Base-by-base conservation (phyloP, 257 asterid genomes). In the Henckelia pumila region DNA sequence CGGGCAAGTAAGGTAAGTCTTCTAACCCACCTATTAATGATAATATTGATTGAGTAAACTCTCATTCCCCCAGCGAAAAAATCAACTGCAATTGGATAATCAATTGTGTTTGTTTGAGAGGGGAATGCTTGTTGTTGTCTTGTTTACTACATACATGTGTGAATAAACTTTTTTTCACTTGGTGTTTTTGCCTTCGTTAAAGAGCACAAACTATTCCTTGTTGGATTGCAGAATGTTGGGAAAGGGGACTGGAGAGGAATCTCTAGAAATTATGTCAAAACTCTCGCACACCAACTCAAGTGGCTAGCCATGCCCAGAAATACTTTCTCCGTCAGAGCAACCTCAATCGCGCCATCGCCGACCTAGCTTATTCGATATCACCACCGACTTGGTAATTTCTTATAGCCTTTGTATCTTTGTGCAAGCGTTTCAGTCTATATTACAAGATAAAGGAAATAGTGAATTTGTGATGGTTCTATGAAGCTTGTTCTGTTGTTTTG, bases 261-360 rank as follows among this genome's bases (percentile, higher is more conserved):
- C 63, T 91, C 98, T 3, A 77, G 87, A 73, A 92, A 89, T 61
- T 92, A 81, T 37, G 96, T 92, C 56, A 92, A 87, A 73, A 85
- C 92, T n/a, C n/a, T 66, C 94, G 96, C 26, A 87, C 98, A 1
- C 95, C 98, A 25, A 92, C 98, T 2, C 98, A 91, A 78, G 98
- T 91, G 1, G 98, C 98, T 2, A 91, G 98, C 73, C 98, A 91
- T 76, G 96, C 96, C 67, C 98, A 91, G 79, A 91, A 91, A 69
- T 81, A 91, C 80, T 91, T 82, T 71, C 87, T 87, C 71, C 95
- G 98, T 68, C 85, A 82, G 50, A 85, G 55, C 74, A 89, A 89
- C 73, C 73, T 80, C 55, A 89, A 81, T 61, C 92, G 95, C 50
- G 96, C 14, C 95, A 96, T 32, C 95, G 95, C 44, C 85, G 98